phyloP scores from a whole-genome alignment of 257 asterid genomes.

The Nicotiana otophora region DNA sequence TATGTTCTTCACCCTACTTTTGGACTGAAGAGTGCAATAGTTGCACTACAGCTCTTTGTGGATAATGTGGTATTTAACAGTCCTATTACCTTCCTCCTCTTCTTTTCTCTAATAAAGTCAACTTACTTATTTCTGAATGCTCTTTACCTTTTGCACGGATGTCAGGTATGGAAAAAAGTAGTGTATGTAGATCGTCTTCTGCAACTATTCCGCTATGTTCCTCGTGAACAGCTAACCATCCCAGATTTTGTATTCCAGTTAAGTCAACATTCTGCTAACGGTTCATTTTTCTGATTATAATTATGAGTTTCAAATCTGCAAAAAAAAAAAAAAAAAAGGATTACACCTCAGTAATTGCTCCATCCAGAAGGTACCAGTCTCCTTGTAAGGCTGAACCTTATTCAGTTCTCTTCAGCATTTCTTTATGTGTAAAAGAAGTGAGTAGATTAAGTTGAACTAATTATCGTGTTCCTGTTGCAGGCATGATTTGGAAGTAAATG shows the following conservation, averaged over 20 bases:
- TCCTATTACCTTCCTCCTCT: not conserved
- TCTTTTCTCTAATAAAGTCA: not conserved
- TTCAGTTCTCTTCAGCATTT: not conserved
- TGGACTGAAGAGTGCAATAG: conserved; percentile 80
- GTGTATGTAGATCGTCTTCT: conserved; percentile 88
- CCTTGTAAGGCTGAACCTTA: not conserved
- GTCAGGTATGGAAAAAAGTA: conserved; percentile 94
- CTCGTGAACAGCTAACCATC: conserved; percentile 83
- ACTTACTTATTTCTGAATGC: not conserved
- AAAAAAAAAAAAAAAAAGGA: not conserved
- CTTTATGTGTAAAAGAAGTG: not conserved
- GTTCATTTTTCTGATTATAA: not conserved
- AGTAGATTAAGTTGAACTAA: not conserved
- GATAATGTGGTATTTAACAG: conserved; percentile 55
- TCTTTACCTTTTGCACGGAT: not conserved
- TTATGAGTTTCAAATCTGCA: not conserved
- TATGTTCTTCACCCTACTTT: conserved; percentile 90
- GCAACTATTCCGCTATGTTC: conserved; percentile 82
- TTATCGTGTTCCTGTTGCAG: conserved; percentile 35
- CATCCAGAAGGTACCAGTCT: not conserved
- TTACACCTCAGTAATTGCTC: not conserved
- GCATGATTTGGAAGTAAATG: conserved; percentile 96
- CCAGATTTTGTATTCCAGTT: conserved; percentile 97
- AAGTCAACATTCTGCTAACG: conserved; percentile 33
- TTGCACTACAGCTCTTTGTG: conserved; percentile 70